A percentile compares a stretch with the other conserved stretches of the same genome.
These are phyloP conservation scores for Rhypophila decipiens DNA, from an alignment of 495 filamentous ascomycete genomes.

Conservation along the genomic window DNA sequence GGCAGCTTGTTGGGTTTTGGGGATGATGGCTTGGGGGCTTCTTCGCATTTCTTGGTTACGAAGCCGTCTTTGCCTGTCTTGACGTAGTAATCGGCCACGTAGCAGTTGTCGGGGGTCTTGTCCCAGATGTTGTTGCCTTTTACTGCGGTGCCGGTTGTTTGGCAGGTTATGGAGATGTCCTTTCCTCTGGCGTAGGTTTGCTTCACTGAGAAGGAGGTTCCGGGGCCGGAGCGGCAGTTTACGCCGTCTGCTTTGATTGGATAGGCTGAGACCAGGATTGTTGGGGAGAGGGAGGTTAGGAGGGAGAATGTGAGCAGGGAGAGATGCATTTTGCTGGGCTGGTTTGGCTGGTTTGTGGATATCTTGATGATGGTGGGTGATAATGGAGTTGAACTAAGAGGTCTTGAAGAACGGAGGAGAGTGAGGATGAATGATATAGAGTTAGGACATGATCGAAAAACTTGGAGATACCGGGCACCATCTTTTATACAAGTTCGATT, in stretches of 20 bases:
- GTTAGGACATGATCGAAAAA: too few relatives aligned
- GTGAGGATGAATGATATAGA: too few relatives aligned
- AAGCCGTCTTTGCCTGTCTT: constrained; percentile 19
- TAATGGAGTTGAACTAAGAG: too few relatives aligned
- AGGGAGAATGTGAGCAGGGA: constrained; percentile 5
- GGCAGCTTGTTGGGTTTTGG: constrained; percentile 4
- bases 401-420: too few relatives aligned
- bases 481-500: too few relatives aligned
- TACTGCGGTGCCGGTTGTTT: constrained; percentile 12
- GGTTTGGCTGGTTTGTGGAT: too few relatives aligned
- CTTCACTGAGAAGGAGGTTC: constrained; percentile 16
- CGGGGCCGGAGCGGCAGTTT: constrained; percentile 21
- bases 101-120: constrained; percentile 24
- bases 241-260: constrained; percentile 12
- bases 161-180: constrained; percentile 21
- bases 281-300: not conserved
- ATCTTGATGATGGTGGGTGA: too few relatives aligned
- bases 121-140: constrained; percentile 25
- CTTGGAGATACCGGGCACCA: too few relatives aligned
- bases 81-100: constrained; percentile 23
- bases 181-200: constrained; percentile 14
- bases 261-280: constrained; percentile 8
- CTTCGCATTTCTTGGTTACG: constrained; percentile 9
- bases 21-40: not conserved
- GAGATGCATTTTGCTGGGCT: constrained; percentile 14